phyloP scores from a whole-genome alignment of 2,329 filamentous ascomycete species.

The Calycina herbarum region DNA sequence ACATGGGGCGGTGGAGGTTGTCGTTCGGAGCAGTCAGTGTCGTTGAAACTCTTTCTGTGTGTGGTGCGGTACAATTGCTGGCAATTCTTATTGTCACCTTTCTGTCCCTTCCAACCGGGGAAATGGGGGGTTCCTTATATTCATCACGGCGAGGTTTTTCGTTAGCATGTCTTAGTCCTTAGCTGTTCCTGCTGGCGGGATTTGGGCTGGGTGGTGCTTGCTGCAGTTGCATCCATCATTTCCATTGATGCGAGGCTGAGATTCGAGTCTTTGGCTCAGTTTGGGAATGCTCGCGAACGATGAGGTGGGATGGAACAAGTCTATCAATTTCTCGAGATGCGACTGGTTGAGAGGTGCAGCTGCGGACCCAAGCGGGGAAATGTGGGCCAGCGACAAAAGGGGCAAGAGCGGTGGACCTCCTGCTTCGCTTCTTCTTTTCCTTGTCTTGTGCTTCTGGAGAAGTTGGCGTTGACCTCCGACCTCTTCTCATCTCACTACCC shows the following conservation, averaged over 20 bases:
- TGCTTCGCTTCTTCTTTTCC: neutral
- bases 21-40: neutral
- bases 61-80: neutral
- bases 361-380: neutral
- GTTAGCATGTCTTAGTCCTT: constrained; percentile 3
- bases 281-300: constrained; percentile 28
- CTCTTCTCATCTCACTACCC: no score
- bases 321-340: constrained; percentile 21
- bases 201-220: constrained; percentile 11
- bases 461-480: no score
- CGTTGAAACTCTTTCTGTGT: neutral
- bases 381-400: neutral
- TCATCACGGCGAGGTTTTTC: neutral
- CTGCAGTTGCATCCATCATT: constrained; percentile 9
- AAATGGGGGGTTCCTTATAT: constrained; percentile 1
- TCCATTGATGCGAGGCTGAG: constrained; percentile 13
- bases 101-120: neutral
- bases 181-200: neutral
- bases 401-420: neutral
- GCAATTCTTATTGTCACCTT: neutral
- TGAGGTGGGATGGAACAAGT: neutral
- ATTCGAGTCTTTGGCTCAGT: constrained; percentile 13
- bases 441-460: neutral
- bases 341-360: constrained; percentile 23
- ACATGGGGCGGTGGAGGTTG: neutral